Evolutionary conservation across 768 basidiomycete species (phyloP), one percentile per base, ranked within the genome.

Genomic region (Macrolepiota dolichaula): DNA sequence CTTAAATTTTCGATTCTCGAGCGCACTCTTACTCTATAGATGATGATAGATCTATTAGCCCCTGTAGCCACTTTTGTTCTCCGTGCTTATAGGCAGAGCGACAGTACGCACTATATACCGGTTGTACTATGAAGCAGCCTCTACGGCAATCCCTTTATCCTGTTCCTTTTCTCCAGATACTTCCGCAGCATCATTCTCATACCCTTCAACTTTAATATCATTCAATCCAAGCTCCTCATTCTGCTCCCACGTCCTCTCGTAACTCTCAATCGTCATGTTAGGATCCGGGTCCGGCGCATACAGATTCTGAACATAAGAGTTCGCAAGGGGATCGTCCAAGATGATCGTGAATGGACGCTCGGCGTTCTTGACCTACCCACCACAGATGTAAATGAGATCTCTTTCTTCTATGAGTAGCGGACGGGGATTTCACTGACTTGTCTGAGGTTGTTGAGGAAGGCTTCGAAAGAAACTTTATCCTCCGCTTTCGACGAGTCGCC

Each of bases 231-330:
- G 79, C 53, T 94, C 93, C 71, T 98, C 97, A 67, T 99, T 95
- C 78, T 99, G 94, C 47, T 93, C 85, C 77, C 83, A 91, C 3
- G 86, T 85, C 52, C 97, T 80, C 42, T 95, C 91, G 69, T 98
- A 99, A 59, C 73, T 70, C 70, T 90, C 92, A 55, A 91, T 82
- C 32, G 73, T 79, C 91, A 99, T 93, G 68, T 95, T 94, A 1
- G 96, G 96, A 70, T 98, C 96, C 0, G 92, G 87, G 70, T 99
- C 96, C 3, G 97, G 97, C 0, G 97, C 96, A 70, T 96, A 98
- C n/a, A 96, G 68, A 71, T 94, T 97, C 72, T 99, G 97, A 49
- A 99, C 77, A 70, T 98, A 96, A 2, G 94, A 96, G 72, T 98
- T 98, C 13, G 93, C 89, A 19, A 98, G 79, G 2, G 97, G 97